Percentiles rank a stretch among this genome's conserved stretches.
These are phyloP conservation scores for Diplodia scrobiculata DNA, from an alignment of 2,329 filamentous ascomycete genomes.

Conservation along the genomic window DNA sequence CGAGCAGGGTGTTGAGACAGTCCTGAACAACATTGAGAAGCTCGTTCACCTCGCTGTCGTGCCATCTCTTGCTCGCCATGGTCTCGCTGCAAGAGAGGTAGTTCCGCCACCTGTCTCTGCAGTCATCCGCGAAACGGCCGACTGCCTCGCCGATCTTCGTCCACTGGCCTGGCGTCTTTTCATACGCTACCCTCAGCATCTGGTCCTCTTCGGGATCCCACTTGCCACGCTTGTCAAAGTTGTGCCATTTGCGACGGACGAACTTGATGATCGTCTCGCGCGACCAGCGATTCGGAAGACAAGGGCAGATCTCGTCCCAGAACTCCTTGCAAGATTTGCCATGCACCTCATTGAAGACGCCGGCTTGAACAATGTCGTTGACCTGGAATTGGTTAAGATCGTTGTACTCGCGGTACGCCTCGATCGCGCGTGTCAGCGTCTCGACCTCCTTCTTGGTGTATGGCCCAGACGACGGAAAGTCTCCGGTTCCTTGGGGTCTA, in stretches of 20 bases:
- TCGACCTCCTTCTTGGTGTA: slow-evolving; percentile 33
- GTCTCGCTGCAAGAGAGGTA: slow-evolving; percentile 62
- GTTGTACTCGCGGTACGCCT: slow-evolving; percentile 34
- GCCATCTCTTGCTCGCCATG: slow-evolving; percentile 61
- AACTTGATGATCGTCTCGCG: slow-evolving; percentile 44
- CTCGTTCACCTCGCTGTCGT: slow-evolving; percentile 59
- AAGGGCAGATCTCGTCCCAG: slow-evolving; percentile 40
- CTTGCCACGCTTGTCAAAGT: slow-evolving; percentile 60
- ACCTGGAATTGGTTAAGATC: slow-evolving; percentile 31
- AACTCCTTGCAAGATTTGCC: slow-evolving; percentile 32
- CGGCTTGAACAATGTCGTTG: slow-evolving; percentile 33
- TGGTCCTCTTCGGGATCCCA: slow-evolving; percentile 65
- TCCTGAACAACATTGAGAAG: slow-evolving; percentile 58
- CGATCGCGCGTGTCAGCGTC: slow-evolving; percentile 32
- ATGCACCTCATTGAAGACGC: slow-evolving; percentile 25
- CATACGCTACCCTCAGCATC: slow-evolving; percentile 53
- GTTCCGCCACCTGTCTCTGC: slow-evolving; percentile 71
- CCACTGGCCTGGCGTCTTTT: slow-evolving; percentile 61
- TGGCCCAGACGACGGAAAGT: slow-evolving; percentile 28
- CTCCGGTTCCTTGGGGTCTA: slow-evolving; percentile 5
- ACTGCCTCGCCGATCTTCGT: slow-evolving; percentile 59
- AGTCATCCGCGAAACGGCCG: slow-evolving; percentile 66
- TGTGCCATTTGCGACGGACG: slow-evolving; percentile 66
- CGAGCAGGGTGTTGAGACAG: slow-evolving; percentile 55
- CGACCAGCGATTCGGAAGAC: slow-evolving; percentile 40